Percentiles rank a stretch among this genome's conserved stretches.
These are phyloP conservation scores for Tulasnella sp. DNA, from an alignment of 768 basidiomycete species.

Conservation along the genomic window DNA sequence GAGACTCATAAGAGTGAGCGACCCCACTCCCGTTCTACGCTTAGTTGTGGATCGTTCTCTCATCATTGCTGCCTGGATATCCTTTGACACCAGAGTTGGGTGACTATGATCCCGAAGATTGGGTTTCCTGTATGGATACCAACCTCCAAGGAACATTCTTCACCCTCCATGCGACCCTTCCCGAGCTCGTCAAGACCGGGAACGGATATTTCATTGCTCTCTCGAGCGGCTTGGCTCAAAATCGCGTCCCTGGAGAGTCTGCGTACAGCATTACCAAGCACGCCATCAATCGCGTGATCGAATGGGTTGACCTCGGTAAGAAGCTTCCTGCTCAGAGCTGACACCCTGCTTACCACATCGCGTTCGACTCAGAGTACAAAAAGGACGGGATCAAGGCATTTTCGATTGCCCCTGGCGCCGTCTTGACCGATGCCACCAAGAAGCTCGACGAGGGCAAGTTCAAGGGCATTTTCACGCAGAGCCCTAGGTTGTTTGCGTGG, in stretches of 20 bases:
- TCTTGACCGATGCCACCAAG: constrained; percentile 22
- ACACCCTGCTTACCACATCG: not conserved
- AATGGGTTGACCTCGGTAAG: constrained; percentile 19
- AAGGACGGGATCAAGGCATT: constrained; percentile 10
- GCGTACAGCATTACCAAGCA: constrained; percentile 19
- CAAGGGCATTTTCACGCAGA: not conserved
- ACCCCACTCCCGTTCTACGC: no score
- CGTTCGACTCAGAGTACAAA: not conserved
- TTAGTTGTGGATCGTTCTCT: not conserved
- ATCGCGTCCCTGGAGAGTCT: constrained; percentile 8
- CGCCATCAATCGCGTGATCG: constrained; percentile 8
- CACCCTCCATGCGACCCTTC: constrained; percentile 15
- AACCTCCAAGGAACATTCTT: constrained; percentile 26
- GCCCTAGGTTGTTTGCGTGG: not conserved
- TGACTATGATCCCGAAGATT: constrained; percentile 25
- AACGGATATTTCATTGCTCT: constrained; percentile 22
- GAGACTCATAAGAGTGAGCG: not conserved
- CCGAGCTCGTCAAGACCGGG: not conserved
- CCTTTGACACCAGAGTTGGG: not conserved
- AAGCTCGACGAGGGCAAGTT: not conserved
- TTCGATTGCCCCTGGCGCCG: constrained; percentile 19
- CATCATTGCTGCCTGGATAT: not conserved
- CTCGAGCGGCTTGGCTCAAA: constrained; percentile 11
- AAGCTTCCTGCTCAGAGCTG: no score
- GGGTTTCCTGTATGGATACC: constrained; percentile 27